phyloP scores from a whole-genome alignment of 2,329 filamentous ascomycete species.

The Chaetomiaceae sp. region DNA sequence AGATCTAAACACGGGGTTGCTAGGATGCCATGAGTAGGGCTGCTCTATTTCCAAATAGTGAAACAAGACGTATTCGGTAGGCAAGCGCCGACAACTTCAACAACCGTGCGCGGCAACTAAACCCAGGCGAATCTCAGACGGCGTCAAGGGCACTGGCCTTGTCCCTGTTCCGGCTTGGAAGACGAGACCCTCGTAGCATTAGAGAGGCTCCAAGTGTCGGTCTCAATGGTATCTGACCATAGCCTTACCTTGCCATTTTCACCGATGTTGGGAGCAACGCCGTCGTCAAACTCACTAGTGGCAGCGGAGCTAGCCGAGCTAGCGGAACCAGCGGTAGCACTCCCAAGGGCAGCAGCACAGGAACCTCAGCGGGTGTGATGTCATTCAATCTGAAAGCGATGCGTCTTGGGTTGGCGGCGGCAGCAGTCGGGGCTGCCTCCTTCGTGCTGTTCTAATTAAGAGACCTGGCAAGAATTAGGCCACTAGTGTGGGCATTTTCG shows the following conservation, averaged over 20 bases:
- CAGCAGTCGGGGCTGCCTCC: not conserved
- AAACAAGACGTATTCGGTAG: not conserved
- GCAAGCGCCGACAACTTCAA: not conserved
- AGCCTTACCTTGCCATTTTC: not conserved
- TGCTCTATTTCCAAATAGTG: not conserved
- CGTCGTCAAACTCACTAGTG: not conserved
- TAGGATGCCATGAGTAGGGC: not conserved
- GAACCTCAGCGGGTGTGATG: not conserved
- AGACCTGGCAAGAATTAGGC: no score
- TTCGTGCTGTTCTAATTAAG: not conserved
- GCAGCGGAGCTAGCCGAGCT: no score
- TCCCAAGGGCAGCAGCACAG: not conserved
- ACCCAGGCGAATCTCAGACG: not conserved
- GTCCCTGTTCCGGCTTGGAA: not conserved
- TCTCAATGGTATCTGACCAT: not conserved
- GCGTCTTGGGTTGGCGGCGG: not conserved
- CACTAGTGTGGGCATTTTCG: no score
- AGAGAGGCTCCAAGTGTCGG: not conserved
- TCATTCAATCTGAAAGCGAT: not conserved
- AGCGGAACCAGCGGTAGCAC: no score
- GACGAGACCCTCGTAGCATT: not conserved
- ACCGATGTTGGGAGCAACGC: not conserved
- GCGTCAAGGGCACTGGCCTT: not conserved
- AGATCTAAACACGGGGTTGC: not conserved
- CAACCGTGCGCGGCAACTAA: not conserved